Base-by-base conservation (phyloP, 148 eudicot species). In the Spergularia marina region DNA sequence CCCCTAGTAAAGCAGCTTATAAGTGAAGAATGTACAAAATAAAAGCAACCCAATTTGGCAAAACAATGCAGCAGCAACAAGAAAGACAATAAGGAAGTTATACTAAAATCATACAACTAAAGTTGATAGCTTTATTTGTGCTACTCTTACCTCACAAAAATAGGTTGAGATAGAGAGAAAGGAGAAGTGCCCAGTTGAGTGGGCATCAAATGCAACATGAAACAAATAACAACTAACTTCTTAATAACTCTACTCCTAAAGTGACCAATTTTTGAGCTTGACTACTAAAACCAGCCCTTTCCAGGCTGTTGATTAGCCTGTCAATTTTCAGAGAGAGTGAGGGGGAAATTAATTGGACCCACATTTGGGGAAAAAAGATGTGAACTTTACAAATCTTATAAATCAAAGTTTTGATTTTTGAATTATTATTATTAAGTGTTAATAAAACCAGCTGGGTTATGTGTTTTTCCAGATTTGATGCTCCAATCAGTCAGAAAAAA, bases 261-360 rank as follows among this genome's bases (percentile, higher is more conserved):
- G 78, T 73, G 74, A 80, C 77, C 76, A 54, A 53, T 18, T 70
- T 80, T 82, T 81, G 41, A 81, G 87, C 75, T 69, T 25, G 80
- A 73, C 78, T 72, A 78, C 80, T 82, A 66, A 83, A 21, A 54
- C 57, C 78, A 90, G 80, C 86, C 80, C 92, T 92, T 90, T 90
- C 82, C 97, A 92, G 97, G 94, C 97, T 92, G 94, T 90, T 84
- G 81, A 84, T 85, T 82, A 89, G 87, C 82, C 90, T 91, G 90
- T 86, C 87, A 82, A 44, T 44, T 44, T 79, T 57, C 83, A 74
- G 75, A 73, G 70, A 34, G 64, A 58, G 77, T 53, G 53, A 21
- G 36, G 36, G 36, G 68, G 73, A 74, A 62, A 34, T 49, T 16
- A 4, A 62, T 16, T 69, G 92, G 88, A 55, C 87, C 93, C 83